Percentiles rank a stretch among this genome's conserved stretches.
Evolutionary conservation across 2,329 filamentous ascomycete species (phyloP).

Genomic region (Fusarium subtropicale): DNA sequence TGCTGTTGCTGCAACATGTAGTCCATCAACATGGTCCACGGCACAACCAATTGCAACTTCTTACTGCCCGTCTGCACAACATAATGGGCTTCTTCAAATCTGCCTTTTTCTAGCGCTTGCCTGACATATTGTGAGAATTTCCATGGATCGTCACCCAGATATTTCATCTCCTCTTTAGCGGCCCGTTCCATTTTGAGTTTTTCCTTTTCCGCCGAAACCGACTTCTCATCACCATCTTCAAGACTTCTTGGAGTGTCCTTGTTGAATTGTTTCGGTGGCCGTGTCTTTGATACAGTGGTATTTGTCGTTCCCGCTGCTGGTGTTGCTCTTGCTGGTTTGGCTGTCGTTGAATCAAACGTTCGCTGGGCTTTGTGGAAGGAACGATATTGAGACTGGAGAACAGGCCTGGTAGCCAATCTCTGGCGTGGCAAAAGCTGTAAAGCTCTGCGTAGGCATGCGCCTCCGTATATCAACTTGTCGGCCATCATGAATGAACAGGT

Average conservation of each 20-base stretch:
- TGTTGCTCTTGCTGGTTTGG: neutral
- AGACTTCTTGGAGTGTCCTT: slow-evolving; percentile 44
- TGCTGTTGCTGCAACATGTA: slow-evolving; percentile 72
- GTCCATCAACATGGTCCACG: slow-evolving; percentile 89
- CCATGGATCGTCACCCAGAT: slow-evolving; percentile 73
- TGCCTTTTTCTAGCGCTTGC: slow-evolving; percentile 67
- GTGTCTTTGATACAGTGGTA: neutral
- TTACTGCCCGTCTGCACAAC: slow-evolving; percentile 78
- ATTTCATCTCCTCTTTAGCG: slow-evolving; percentile 68
- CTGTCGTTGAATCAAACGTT: slow-evolving; percentile 29
- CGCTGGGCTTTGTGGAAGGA: slow-evolving; percentile 20
- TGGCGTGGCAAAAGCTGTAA: slow-evolving; percentile 33
- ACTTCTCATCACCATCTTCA: slow-evolving; percentile 26
- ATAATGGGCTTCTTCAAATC: slow-evolving; percentile 74
- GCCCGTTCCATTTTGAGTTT: slow-evolving; percentile 51
- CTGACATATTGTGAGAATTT: slow-evolving; percentile 77
- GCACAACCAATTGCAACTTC: slow-evolving; percentile 73
- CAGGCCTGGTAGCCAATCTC: slow-evolving; percentile 9
- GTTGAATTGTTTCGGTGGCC: neutral
- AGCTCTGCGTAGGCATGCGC: slow-evolving; percentile 47
- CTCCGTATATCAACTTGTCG: slow-evolving; percentile 45
- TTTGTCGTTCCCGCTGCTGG: slow-evolving; percentile 15
- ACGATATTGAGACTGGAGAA: slow-evolving; percentile 17
- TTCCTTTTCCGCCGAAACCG: slow-evolving; percentile 36
- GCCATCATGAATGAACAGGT: slow-evolving; percentile 38